phyloP scores from a whole-genome alignment of 306 rosid genomes.

The Sesbania bispinosa region DNA sequence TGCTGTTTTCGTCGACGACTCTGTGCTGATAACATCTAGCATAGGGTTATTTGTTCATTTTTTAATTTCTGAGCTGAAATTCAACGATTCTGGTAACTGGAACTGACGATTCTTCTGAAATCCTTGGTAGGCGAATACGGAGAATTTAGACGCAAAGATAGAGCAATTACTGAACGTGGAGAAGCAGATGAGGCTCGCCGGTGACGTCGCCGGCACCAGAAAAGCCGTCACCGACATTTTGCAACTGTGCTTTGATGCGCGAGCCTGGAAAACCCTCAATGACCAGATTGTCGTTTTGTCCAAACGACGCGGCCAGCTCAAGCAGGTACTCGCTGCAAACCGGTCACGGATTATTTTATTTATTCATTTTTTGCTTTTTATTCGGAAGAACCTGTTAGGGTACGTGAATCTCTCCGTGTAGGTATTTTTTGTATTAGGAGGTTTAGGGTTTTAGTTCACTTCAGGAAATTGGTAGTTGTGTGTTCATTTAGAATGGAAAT shows the following conservation, averaged over 20 bases:
- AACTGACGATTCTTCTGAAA: background rate
- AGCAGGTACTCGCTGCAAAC: slow-evolving; percentile 50
- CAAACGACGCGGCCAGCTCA: slow-evolving; percentile 94
- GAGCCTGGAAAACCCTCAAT: slow-evolving; percentile 85
- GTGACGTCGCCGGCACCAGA: slow-evolving; percentile 77
- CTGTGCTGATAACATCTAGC: background rate
- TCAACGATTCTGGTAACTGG: background rate
- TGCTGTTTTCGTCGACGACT: background rate
- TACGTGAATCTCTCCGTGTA: background rate
- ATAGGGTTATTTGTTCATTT: background rate
- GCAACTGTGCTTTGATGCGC: slow-evolving; percentile 76
- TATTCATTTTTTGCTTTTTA: background rate
- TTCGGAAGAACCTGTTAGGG: background rate
- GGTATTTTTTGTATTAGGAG: background rate
- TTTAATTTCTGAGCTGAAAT: background rate
- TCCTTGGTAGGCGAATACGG: slow-evolving; percentile 53
- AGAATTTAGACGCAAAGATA: slow-evolving; percentile 53
- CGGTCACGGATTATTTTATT: background rate
- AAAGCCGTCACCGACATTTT: slow-evolving; percentile 79
- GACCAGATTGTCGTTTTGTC: slow-evolving; percentile 87
- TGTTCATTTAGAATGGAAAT: background rate
- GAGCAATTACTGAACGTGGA: slow-evolving; percentile 80
- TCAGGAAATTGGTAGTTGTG: background rate
- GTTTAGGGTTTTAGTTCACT: slow-evolving; percentile 23
- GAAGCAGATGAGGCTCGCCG: slow-evolving; percentile 82